These are phyloP conservation scores for Aspergillus bertholletiae DNA, from an alignment of 495 filamentous ascomycete genomes.

Conservation along the genomic window DNA sequence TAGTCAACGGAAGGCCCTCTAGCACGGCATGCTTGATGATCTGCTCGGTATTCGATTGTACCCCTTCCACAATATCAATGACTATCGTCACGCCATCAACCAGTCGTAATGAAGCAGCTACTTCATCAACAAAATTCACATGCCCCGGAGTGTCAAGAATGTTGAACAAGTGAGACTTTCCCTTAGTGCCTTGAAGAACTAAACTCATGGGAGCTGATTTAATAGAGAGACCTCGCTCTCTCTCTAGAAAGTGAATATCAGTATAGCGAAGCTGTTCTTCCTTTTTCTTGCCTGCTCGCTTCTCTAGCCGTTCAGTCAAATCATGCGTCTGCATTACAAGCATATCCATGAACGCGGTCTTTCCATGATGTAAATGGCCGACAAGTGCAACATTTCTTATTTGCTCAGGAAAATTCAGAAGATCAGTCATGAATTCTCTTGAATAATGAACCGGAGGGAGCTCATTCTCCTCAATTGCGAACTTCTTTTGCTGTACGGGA, in stretches of 20 bases:
- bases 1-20: slow-evolving; percentile 80
- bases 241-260: slow-evolving; percentile 83
- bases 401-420: slow-evolving; percentile 94
- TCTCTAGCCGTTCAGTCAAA: slow-evolving; percentile 70
- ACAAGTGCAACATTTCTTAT: slow-evolving; percentile 88
- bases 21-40: slow-evolving; percentile 94
- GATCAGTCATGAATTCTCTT: slow-evolving; percentile 88
- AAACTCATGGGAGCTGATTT: slow-evolving; percentile 95
- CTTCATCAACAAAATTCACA: slow-evolving; percentile 97
- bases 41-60: slow-evolving; percentile 93
- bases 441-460: slow-evolving; percentile 84
- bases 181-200: slow-evolving; percentile 78
- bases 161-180: slow-evolving; percentile 95
- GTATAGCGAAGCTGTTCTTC: slow-evolving; percentile 95
- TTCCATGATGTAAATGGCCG: slow-evolving; percentile 94
- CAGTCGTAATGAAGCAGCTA: slow-evolving; percentile 80
- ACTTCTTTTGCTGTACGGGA: slow-evolving; percentile 91
- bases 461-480: slow-evolving; percentile 86
- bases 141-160: slow-evolving; percentile 95
- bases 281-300: slow-evolving; percentile 71
- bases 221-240: slow-evolving; percentile 87
- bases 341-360: slow-evolving; percentile 99
- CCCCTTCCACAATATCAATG: slow-evolving; percentile 96
- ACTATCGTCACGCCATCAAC: slow-evolving; percentile 91
- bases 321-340: slow-evolving; percentile 92